A percentile compares a stretch with the other conserved stretches of the same genome.
Conservation (phyloP, 2,329 filamentous ascomycete genomes). For the Purpureocillium takamizusanense region DNA sequence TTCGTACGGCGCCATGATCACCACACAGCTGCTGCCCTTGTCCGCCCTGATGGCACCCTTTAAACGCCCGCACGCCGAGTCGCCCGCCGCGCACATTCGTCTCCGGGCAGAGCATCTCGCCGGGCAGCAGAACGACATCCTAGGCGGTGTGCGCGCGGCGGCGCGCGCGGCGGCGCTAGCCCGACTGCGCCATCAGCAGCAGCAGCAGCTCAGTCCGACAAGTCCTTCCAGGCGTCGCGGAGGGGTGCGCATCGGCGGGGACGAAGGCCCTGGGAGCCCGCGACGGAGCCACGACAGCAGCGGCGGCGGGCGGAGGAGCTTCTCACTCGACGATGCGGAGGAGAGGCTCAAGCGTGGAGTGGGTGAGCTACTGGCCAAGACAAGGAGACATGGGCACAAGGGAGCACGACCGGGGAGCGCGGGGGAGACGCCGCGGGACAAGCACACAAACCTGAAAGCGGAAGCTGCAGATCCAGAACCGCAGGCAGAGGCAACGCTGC, state of each 20-base stretch:
- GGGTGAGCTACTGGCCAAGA: slow-evolving; percentile 35
- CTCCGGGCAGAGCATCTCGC: slow-evolving; percentile 61
- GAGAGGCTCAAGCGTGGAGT: slow-evolving; percentile 38
- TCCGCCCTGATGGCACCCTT: slow-evolving; percentile 53
- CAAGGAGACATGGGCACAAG: slow-evolving; percentile 12
- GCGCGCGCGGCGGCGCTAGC: slow-evolving; percentile 19
- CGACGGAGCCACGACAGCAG: slow-evolving; percentile 28
- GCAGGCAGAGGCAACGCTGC: slow-evolving; percentile 15
- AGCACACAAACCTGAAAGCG: too few relatives aligned
- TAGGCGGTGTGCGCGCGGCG: slow-evolving; percentile 24
- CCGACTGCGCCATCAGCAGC: background rate
- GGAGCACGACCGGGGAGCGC: background rate
- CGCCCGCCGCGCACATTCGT: slow-evolving; percentile 58
- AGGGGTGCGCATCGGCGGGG: slow-evolving; percentile 40
- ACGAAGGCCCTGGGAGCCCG: slow-evolving; percentile 29
- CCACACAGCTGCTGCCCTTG: slow-evolving; percentile 60
- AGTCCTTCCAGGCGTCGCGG: slow-evolving; percentile 15
- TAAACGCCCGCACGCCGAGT: slow-evolving; percentile 37
- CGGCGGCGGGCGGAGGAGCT: slow-evolving; percentile 17
- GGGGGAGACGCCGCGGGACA: too few relatives aligned
- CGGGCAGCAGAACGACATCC: slow-evolving; percentile 46
- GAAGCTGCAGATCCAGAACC: background rate
- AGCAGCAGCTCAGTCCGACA: slow-evolving; percentile 14
- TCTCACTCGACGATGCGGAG: slow-evolving; percentile 33
- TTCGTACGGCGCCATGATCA: slow-evolving; percentile 82